Base-by-base conservation (phyloP, 371 early-diverging fungal genomes). In the Sporodiniella umbellata region DNA sequence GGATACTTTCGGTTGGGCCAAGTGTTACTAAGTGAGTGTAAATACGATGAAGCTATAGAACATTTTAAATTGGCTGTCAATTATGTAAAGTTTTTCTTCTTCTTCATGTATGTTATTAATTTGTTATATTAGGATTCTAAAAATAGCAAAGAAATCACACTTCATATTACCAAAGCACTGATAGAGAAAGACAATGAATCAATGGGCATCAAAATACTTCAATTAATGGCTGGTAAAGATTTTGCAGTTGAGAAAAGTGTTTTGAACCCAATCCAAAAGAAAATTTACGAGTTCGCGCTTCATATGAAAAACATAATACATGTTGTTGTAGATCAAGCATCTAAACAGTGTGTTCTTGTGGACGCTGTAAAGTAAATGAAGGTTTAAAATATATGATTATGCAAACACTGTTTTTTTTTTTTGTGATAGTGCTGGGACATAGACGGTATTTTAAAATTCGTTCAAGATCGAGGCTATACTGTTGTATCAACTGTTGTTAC, bases 341-440 rank as follows among this genome's bases (percentile, higher is more conserved):
- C 80, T 22, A 78, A 78, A 46, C 73, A 88, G 42, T 90, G 89
- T 54, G 61, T 91, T 1, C 75, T 94, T 4, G 82, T 95, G 18
- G 95, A 95, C 62, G 86, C 91, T 37, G 80, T 70, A 70, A 66
- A 58, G 51, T 15, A 28, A 40, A 24, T 45, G 28, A 6, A 22
- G 22, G 40, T 31, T 22, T 3, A 31, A 24, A n/a, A 35, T 5
- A 35, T 5, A n/a, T n/a, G 35, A 35, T 10, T 23, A 5, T 35
- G 24, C 5, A 19, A 25, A 48, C 18, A n/a, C n/a, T n/a, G n/a
- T n/a, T n/a, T n/a, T n/a, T n/a, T n/a, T n/a, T n/a, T n/a, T n/a
- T n/a, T n/a, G n/a, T n/a, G n/a, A 45, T 57, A 78, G 77, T 93
- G 93, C 67, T 95, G 94, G 94, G 94, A 93, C 67, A 75, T 88